Base-by-base conservation (phyloP, 352 stramenopile genomes). In the Pythium aphanidermatum region DNA sequence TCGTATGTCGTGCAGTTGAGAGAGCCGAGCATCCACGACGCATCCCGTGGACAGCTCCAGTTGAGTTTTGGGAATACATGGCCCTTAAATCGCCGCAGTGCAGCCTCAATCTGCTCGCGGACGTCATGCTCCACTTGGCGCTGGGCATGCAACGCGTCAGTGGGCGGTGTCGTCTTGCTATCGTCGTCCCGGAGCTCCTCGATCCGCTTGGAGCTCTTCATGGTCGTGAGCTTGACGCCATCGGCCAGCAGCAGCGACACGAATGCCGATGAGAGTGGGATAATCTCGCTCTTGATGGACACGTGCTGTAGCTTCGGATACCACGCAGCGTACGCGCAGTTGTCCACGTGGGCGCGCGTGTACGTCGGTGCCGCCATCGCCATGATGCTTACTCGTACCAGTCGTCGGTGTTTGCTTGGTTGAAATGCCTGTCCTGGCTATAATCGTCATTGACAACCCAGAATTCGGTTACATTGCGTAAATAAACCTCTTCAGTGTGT, bases 41-140 rank as follows among this genome's bases (percentile, higher is more conserved):
- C 88, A 63, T 98, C 94, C 19, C 83, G 90, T 4, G 94, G 92
- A 26, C 79, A 74, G 30, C 83, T 97, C 92, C 92, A 98, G 60
- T 98, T 98, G 42, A 97, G 75, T 68, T 98, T 98, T 8, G 86
- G 65, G 37, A 96, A 93, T 36, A 66, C 60, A 21, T 70, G 59
- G 20, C 84, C 81, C n/a, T 70, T 63, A 26, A 97, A 73, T 13
- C 57, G 38, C 19, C 56, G 25, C 17, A 97, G 60, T 17, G 73
- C 68, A 1, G 63, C 28, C 52, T 95, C 67, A 20, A 98, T 76
- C 48, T 88, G 36, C 6, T 52, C 17, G 35, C 70, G 40, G 68
- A 86, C 54, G 46, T 55, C 48, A 12, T 60, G 59, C 29, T 83
- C 71, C 25, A 68, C 53, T 11, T 59, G 47, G 25, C 58, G 47